These are phyloP conservation scores for Boletellus ananiceps DNA, from an alignment of 768 basidiomycete genomes.

Conservation along the genomic window DNA sequence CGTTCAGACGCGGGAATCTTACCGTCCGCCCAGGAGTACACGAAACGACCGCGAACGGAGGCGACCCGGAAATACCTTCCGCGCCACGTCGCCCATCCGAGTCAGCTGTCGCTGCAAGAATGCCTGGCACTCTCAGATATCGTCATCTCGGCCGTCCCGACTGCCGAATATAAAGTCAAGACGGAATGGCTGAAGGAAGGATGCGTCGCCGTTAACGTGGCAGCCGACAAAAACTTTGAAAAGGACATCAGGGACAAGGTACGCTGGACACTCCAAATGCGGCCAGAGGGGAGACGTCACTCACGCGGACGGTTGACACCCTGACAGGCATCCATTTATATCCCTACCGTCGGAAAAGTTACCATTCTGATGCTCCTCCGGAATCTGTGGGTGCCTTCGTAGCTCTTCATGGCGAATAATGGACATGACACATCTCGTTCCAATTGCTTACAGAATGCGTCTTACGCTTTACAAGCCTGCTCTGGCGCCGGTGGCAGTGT, in stretches of 20 bases:
- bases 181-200: constrained; percentile 91
- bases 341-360: constrained; percentile 96
- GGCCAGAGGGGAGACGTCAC: not conserved
- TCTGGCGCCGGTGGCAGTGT: not conserved
- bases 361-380: constrained; percentile 97
- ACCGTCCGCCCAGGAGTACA: constrained; percentile 64
- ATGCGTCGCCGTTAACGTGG: constrained; percentile 89
- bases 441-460: constrained; percentile 21
- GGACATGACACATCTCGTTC: constrained; percentile 1
- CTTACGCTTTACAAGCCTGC: constrained; percentile 26
- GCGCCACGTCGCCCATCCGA: constrained; percentile 75
- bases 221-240: constrained; percentile 96
- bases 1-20: not conserved
- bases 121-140: constrained; percentile 86
- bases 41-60: constrained; percentile 68
- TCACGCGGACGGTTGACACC: constrained; percentile 2
- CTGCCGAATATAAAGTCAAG: constrained; percentile 77
- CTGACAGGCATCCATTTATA: constrained; percentile 76
- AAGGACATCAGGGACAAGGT: constrained; percentile 90
- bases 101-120: constrained; percentile 63
- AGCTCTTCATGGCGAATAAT: not conserved
- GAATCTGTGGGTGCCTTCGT: constrained; percentile 65
- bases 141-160: constrained; percentile 92
- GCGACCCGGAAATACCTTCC: constrained; percentile 67
- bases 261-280: constrained; percentile 13